phyloP scores from a whole-genome alignment of 768 basidiomycete genomes.

The Leucosporidium scottii region DNA sequence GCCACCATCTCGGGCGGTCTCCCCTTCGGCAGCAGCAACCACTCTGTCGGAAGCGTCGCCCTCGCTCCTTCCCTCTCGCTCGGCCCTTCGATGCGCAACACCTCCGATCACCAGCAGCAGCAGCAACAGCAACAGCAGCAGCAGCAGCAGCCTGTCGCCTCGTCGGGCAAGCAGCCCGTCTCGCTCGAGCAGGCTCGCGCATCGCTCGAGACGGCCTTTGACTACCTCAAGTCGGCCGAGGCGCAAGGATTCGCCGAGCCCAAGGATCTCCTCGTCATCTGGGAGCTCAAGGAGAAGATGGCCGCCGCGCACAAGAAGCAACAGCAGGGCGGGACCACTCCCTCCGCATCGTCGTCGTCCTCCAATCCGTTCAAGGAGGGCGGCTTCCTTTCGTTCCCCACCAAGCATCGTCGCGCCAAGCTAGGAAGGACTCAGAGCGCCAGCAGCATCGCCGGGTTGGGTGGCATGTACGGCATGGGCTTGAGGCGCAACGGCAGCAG shows the following conservation, averaged over 20 bases:
- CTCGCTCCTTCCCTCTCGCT: constrained; percentile 5
- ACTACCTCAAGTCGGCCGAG: constrained; percentile 17
- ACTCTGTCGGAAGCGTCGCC: constrained; percentile 9
- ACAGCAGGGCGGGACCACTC: neutral
- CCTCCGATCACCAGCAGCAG: neutral
- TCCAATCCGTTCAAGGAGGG: neutral
- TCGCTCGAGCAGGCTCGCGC: constrained; percentile 24
- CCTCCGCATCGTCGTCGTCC: neutral
- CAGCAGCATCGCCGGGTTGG: neutral
- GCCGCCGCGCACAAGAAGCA: constrained; percentile 3
- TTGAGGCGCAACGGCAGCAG: no score
- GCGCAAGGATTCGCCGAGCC: constrained; percentile 17
- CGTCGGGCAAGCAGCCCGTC: constrained; percentile 2
- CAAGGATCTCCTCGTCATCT: constrained; percentile 17
- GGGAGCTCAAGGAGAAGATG: constrained; percentile 30
- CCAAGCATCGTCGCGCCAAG: constrained; percentile 2
- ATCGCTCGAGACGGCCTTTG: constrained; percentile 18
- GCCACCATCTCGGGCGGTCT: constrained; percentile 32
- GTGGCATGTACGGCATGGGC: no score
- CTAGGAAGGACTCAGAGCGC: constrained; percentile 21
- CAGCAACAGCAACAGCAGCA: neutral
- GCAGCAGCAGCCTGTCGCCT: neutral
- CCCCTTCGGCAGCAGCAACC: constrained; percentile 9
- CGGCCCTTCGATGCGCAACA: neutral
- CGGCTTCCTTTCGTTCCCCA: neutral